These are phyloP conservation scores for Trypanosoma mega DNA, from an alignment of 208 protist species.

Conservation along the genomic window DNA sequence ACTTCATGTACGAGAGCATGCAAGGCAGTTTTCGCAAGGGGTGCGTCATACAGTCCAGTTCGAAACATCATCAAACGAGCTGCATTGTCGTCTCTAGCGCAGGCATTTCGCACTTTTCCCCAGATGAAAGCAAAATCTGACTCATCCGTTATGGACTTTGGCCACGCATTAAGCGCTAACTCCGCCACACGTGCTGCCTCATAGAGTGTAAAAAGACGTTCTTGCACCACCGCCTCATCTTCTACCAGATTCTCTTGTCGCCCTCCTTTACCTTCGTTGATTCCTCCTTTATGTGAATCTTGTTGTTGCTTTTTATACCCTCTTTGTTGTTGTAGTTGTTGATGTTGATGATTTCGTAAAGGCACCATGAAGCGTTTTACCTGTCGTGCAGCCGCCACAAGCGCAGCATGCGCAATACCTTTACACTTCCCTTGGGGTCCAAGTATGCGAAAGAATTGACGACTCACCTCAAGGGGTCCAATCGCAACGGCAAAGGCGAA, in stretches of 20 bases:
- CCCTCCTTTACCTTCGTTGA: neutral
- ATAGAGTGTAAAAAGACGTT: slow-evolving; percentile 14
- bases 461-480: slow-evolving; percentile 37
- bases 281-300: neutral
- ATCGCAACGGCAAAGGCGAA: slow-evolving; percentile 45
- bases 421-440: slow-evolving; percentile 19
- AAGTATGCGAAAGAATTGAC: slow-evolving; percentile 29
- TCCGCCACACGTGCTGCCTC: slow-evolving; percentile 18
- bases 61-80: slow-evolving; percentile 12
- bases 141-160: slow-evolving; percentile 13
- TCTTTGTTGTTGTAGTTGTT: neutral
- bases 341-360: slow-evolving; percentile 1
- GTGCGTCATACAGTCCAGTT: slow-evolving; percentile 14
- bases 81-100: slow-evolving; percentile 16
- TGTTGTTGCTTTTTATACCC: neutral
- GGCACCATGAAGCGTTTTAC: slow-evolving; percentile 22
- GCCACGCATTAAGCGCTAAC: slow-evolving; percentile 21
- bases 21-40: slow-evolving; percentile 7
- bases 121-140: slow-evolving; percentile 21
- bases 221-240: slow-evolving; percentile 2
- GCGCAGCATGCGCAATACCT: slow-evolving; percentile 18
- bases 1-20: slow-evolving; percentile 19
- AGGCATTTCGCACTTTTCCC: slow-evolving; percentile 4
- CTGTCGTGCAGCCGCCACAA: slow-evolving; percentile 6
- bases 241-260: neutral